phyloP scores from a whole-genome alignment of 2,329 filamentous ascomycete genomes.

The Ceratocystis cubensis region DNA sequence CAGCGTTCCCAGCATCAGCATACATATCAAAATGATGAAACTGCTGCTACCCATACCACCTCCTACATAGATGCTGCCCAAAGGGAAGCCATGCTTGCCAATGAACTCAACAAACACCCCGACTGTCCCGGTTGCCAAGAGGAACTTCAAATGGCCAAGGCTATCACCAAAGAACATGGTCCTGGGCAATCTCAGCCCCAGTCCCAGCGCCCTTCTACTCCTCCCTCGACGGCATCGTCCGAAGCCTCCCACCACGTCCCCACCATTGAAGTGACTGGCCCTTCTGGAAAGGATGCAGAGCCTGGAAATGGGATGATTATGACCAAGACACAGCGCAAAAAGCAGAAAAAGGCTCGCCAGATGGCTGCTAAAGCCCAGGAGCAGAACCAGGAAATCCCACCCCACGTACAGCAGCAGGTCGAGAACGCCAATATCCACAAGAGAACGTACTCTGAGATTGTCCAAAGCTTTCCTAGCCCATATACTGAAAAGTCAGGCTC shows the following conservation, averaged over 20 bases:
- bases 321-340: neutral
- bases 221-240: slow-evolving; percentile 4
- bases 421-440: neutral
- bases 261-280: neutral
- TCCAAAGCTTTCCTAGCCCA: neutral
- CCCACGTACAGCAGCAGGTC: slow-evolving; percentile 1
- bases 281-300: neutral
- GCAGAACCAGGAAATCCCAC: neutral
- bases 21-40: neutral
- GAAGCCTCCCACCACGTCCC: neutral
- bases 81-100: neutral
- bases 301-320: neutral
- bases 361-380: neutral
- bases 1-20: neutral
- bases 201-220: neutral
- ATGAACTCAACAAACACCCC: slow-evolving; percentile 10
- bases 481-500: neutral
- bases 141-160: slow-evolving; percentile 1
- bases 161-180: neutral
- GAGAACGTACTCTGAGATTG: neutral
- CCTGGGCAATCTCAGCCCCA: neutral
- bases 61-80: slow-evolving; percentile 24
- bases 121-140: slow-evolving; percentile 8
- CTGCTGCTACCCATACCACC: neutral
- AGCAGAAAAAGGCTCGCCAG: slow-evolving; percentile 7